A percentile compares a stretch with the other conserved stretches of the same genome.
These are phyloP conservation scores for Haberlea rhodopensis DNA, from an alignment of 257 asterid genomes.

Conservation along the genomic window DNA sequence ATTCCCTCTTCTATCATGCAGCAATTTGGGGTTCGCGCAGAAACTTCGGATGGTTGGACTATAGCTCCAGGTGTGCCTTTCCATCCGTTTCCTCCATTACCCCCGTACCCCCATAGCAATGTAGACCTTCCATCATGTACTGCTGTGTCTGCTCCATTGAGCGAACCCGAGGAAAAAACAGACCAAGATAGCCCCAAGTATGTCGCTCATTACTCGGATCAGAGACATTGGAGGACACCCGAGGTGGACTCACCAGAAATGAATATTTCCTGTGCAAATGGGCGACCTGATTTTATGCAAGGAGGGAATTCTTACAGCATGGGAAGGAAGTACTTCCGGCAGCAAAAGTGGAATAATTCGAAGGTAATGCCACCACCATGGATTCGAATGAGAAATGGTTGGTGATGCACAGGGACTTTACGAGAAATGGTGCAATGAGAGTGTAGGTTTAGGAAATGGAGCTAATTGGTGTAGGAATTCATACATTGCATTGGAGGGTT, in stretches of 20 bases:
- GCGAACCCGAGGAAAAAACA: constrained; percentile 37
- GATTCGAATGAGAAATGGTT: constrained; percentile 52
- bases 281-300: constrained; percentile 36
- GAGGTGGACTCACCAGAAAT: constrained; percentile 27
- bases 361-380: constrained; percentile 56
- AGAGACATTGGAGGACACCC: constrained; percentile 35
- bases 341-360: constrained; percentile 52
- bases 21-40: constrained; percentile 46
- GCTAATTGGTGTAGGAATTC: constrained; percentile 36
- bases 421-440: constrained; percentile 35
- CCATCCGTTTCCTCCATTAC: constrained; percentile 83
- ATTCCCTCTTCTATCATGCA: constrained; percentile 50
- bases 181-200: constrained; percentile 29
- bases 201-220: constrained; percentile 32
- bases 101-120: constrained; percentile 43
- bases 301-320: constrained; percentile 38
- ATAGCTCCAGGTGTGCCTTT: constrained; percentile 74
- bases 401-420: constrained; percentile 35
- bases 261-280: constrained; percentile 22
- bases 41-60: constrained; percentile 41
- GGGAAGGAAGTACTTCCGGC: constrained; percentile 63
- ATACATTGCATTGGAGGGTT: constrained; percentile 31
- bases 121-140: constrained; percentile 22
- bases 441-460: constrained; percentile 40
- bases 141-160: constrained; percentile 27